Conservation (phyloP, 768 basidiomycete genomes). For the Punctularia strigosozonata region DNA sequence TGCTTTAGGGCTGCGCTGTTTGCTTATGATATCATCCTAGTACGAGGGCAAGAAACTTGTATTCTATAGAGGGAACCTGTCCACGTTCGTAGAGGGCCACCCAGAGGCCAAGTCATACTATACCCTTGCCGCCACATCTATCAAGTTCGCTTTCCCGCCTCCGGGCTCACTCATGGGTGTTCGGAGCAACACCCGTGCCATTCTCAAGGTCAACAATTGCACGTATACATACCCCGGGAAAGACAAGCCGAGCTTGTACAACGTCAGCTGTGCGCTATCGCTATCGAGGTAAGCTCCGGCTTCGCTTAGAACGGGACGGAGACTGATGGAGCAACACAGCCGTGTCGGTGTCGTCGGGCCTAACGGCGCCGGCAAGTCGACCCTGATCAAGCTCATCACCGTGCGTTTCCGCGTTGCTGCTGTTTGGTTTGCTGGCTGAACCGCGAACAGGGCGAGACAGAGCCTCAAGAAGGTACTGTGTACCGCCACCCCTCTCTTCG, state of each 20-base stretch:
- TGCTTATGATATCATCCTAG: not conserved
- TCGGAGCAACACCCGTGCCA: slow-evolving; percentile 89
- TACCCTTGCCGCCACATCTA: slow-evolving; percentile 83
- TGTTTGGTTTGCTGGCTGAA: not conserved
- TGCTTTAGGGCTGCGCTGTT: slow-evolving; percentile 3
- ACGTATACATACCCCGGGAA: slow-evolving; percentile 93
- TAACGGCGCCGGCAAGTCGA: slow-evolving; percentile 95
- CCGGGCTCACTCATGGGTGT: slow-evolving; percentile 97
- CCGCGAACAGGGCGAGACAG: slow-evolving; percentile 63
- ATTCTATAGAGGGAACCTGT: slow-evolving; percentile 90
- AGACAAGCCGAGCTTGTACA: slow-evolving; percentile 63
- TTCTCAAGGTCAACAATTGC: slow-evolving; percentile 83
- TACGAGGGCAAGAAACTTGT: slow-evolving; percentile 43
- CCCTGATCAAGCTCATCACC: slow-evolving; percentile 87
- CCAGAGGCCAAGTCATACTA: slow-evolving; percentile 96
- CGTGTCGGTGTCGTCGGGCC: slow-evolving; percentile 89
- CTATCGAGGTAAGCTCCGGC: slow-evolving; percentile 58
- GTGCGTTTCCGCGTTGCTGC: slow-evolving; percentile 26
- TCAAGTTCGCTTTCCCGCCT: slow-evolving; percentile 92
- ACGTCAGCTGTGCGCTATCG: slow-evolving; percentile 89
- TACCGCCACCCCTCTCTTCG: slow-evolving; percentile 92
- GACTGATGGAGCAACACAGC: slow-evolving; percentile 26
- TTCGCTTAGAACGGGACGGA: slow-evolving; percentile 1
- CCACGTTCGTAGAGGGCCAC: slow-evolving; percentile 77
- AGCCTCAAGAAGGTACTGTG: slow-evolving; percentile 83